These are phyloP conservation scores for Syncephalis fuscata DNA, from an alignment of 371 early-diverging fungal genomes.

Conservation along the genomic window DNA sequence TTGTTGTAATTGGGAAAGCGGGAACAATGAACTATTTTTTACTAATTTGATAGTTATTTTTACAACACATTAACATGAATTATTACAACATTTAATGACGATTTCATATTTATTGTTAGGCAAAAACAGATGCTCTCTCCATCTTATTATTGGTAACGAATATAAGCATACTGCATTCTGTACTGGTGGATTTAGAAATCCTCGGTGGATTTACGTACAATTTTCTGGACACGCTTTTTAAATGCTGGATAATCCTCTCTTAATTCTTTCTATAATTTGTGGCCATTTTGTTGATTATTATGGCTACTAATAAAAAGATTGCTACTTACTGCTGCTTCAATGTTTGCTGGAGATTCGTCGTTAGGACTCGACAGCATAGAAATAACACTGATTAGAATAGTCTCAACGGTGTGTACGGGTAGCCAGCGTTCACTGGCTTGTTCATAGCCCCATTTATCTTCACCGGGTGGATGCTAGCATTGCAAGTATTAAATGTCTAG, in stretches of 20 bases:
- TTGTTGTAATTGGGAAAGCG: too few species aligned
- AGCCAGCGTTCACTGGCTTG: constrained; percentile 80
- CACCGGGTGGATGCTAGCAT: constrained; percentile 58
- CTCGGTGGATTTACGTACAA: constrained; percentile 53
- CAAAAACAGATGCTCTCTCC: too few species aligned
- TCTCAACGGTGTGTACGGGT: constrained; percentile 88
- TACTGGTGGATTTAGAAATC: too few species aligned
- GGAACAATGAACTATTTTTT: too few species aligned
- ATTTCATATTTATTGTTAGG: too few species aligned
- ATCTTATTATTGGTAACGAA: too few species aligned
- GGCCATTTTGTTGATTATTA: background rate
- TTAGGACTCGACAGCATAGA: constrained; percentile 88
- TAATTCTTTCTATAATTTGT: constrained; percentile 41
- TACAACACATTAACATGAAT: too few species aligned
- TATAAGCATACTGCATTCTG: too few species aligned
- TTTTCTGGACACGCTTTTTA: constrained; percentile 52
- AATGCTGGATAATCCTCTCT: constrained; percentile 48
- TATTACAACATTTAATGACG: too few species aligned
- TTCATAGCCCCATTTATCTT: constrained; percentile 89
- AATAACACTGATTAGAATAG: constrained; percentile 74
- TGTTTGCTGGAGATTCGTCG: constrained; percentile 81
- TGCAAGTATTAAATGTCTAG: too few species aligned
- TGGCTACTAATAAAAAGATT: background rate
- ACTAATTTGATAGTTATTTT: too few species aligned
- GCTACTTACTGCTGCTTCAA: constrained; percentile 67